A percentile compares a stretch with the other conserved stretches of the same genome.
These are phyloP conservation scores for Colletotrichum siamense DNA, from an alignment of 2,329 filamentous ascomycete species.

Conservation along the genomic window DNA sequence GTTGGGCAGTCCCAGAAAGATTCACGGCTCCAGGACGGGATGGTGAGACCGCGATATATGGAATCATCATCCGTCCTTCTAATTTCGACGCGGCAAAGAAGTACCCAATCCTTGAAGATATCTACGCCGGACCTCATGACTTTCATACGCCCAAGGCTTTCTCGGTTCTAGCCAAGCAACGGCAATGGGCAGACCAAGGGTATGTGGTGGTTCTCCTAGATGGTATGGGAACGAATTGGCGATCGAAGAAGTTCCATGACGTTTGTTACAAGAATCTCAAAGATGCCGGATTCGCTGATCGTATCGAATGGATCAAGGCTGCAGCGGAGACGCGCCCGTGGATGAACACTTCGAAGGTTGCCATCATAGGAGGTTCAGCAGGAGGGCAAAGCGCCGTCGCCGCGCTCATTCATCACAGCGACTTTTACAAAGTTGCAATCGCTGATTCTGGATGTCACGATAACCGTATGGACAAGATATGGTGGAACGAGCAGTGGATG, in stretches of 20 bases:
- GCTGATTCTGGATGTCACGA: slow-evolving; percentile 35
- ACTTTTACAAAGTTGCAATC: slow-evolving; percentile 32
- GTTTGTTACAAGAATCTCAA: slow-evolving; percentile 33
- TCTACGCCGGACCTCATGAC: slow-evolving; percentile 31
- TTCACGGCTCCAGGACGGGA: background rate
- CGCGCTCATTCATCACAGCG: slow-evolving; percentile 30
- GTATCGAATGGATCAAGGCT: slow-evolving; percentile 32
- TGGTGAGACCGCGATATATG: background rate
- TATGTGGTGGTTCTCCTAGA: slow-evolving; percentile 34
- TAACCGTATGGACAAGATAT: slow-evolving; percentile 34
- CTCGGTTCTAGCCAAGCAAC: slow-evolving; percentile 14
- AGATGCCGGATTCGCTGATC: slow-evolving; percentile 33
- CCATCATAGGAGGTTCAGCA: slow-evolving; percentile 32
- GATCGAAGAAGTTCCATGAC: slow-evolving; percentile 33
- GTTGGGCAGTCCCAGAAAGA: background rate
- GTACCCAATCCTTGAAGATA: slow-evolving; percentile 33
- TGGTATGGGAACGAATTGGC: slow-evolving; percentile 37
- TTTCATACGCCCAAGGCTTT: slow-evolving; percentile 31
- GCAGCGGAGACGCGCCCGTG: slow-evolving; percentile 30
- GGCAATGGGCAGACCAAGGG: slow-evolving; percentile 31
- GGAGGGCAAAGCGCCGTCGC: slow-evolving; percentile 34
- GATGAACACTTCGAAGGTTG: slow-evolving; percentile 32
- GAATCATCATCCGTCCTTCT: slow-evolving; percentile 8
- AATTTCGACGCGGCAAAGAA: slow-evolving; percentile 27
- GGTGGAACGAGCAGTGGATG: slow-evolving; percentile 38